Base-by-base conservation (phyloP, 108 stramenopile species). In the Cylindrotheca closterium region DNA sequence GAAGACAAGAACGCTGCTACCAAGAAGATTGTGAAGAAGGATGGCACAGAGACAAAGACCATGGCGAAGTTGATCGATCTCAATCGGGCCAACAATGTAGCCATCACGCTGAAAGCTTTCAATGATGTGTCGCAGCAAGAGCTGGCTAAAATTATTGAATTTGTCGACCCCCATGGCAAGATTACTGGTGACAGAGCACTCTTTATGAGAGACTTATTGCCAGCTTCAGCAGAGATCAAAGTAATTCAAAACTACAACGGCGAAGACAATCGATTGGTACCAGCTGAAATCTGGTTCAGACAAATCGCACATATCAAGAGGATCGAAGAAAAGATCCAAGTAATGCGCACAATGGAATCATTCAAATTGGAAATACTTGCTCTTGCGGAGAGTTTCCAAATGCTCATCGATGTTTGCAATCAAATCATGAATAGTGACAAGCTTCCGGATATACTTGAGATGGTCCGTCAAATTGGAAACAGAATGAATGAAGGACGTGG, bases 381-480 rank as follows among this genome's bases (percentile, higher is more conserved):
- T 30, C 34, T 79, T 24, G 46, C 67, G 3, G 75, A 79, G 34
- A 85, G 71, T 30, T 82, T 92, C 63, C 60, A 76, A 58, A 62
- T 84, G 24, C 67, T 96, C 42, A 71, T 73, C 47, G 58, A 68
- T 31, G 95, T 90, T 30, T 93, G 92, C 61, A 55, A 66, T 37
- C 90, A 93, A 70, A 81, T 93, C 7, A 79, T 87, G 82, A 65
- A 70, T 24, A 91, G 91, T 51, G 77, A 83, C 49, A 86, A 87
- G 55, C 86, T 96, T 7, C 74, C 80, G 25, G 81, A 82, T 57
- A 71, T 97, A 7, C 74, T 97, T 12, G 85, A 87, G 26, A 86
- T 94, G 77, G 87, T 95, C 1, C 82, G 95, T 25, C 81, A 86
- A 51, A 91, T 95, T 22, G 96, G 96, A 34, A 97, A 97, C 75